Conservation (phyloP, 805 yeast genomes). For the Candida yuanshanica region DNA sequence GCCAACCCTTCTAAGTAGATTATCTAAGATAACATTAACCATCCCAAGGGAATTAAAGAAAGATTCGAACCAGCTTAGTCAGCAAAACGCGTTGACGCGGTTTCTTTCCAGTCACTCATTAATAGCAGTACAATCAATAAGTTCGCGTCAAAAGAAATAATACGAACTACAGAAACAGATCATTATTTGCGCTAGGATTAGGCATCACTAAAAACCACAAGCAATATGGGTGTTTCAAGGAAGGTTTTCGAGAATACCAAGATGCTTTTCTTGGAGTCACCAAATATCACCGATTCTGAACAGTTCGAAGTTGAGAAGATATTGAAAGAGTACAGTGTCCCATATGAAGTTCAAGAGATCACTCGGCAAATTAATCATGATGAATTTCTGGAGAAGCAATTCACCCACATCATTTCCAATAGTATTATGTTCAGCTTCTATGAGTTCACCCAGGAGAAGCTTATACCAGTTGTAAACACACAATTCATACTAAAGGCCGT, state of each 20-base stretch:
- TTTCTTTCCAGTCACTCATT: too few species aligned
- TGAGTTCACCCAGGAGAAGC: conserved; percentile 36
- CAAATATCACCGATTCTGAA: conserved; percentile 11
- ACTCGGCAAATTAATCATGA: conserved; percentile 18
- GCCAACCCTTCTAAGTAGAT: too few species aligned
- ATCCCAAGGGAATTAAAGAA: too few species aligned
- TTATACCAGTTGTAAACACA: conserved; percentile 63
- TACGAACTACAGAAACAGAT: neutral
- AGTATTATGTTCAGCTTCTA: conserved; percentile 41
- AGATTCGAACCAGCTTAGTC: too few species aligned
- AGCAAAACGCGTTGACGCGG: too few species aligned
- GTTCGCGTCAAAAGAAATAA: neutral
- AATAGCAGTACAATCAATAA: too few species aligned
- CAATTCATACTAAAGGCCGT: conserved; percentile 54
- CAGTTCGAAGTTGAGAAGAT: conserved; percentile 14
- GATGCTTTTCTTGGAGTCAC: conserved; percentile 17
- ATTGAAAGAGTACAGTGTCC: conserved; percentile 23
- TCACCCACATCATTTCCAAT: conserved; percentile 47
- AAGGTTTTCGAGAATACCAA: conserved; percentile 18
- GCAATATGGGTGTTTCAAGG: conserved; percentile 3
- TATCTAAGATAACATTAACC: too few species aligned
- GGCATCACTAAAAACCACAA: neutral
- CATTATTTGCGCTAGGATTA: neutral
- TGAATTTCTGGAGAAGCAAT: conserved; percentile 16
- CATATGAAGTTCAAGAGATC: conserved; percentile 14